phyloP scores from a whole-genome alignment of 2,329 filamentous ascomycete genomes.

The Calonectria pteridis region DNA sequence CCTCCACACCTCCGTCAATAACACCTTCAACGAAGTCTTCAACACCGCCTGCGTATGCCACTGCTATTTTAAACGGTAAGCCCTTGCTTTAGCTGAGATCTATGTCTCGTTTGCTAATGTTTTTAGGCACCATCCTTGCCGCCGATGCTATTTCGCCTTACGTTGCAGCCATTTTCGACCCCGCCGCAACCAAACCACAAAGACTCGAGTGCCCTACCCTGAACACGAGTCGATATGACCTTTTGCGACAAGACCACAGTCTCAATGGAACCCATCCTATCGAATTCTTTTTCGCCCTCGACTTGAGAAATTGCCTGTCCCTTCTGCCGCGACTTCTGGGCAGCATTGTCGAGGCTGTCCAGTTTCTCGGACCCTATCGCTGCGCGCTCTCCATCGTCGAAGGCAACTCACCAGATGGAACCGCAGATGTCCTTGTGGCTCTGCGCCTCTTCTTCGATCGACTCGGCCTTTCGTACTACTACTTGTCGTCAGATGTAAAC shows the following conservation, averaged over 20 bases:
- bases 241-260: constrained; percentile 26
- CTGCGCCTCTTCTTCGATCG: constrained; percentile 55
- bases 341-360: constrained; percentile 62
- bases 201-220: constrained; percentile 47
- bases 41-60: not conserved
- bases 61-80: constrained; percentile 26
- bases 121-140: constrained; percentile 38
- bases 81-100: fast-evolving
- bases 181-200: constrained; percentile 49
- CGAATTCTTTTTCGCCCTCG: constrained; percentile 65
- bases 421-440: constrained; percentile 60
- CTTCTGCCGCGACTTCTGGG: constrained; percentile 65
- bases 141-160: constrained; percentile 37
- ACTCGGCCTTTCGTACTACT: constrained; percentile 56
- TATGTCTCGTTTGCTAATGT: constrained; percentile 24
- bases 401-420: constrained; percentile 67
- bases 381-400: constrained; percentile 69
- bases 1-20: not conserved
- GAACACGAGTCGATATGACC: constrained; percentile 37
- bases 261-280: constrained; percentile 5
- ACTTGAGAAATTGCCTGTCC: constrained; percentile 59
- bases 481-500: constrained; percentile 57
- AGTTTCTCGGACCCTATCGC: constrained; percentile 61
- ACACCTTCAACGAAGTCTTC: not conserved
- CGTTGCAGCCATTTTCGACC: constrained; percentile 48